These are phyloP conservation scores for Silene uniflora DNA, from an alignment of 148 eudicot genomes.

Conservation along the genomic window DNA sequence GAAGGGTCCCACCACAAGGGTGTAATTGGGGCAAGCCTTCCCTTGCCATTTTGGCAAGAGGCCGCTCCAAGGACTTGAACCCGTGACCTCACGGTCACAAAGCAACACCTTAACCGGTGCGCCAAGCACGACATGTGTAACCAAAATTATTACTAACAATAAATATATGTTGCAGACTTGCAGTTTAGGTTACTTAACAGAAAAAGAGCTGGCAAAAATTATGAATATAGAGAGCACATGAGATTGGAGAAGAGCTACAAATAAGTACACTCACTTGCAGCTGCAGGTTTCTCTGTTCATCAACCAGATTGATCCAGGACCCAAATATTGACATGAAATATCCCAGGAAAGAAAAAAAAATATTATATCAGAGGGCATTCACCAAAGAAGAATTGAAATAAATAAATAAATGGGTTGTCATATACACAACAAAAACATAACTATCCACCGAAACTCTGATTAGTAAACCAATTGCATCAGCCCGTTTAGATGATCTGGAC, in stretches of 20 bases:
- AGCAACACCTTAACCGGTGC: too few species aligned
- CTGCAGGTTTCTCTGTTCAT: conserved; percentile 89
- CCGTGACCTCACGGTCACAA: too few species aligned
- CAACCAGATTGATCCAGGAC: conserved; percentile 34
- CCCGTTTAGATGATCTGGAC: neutral
- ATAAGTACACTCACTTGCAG: conserved; percentile 61
- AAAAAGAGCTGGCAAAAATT: neutral
- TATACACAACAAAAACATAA: neutral
- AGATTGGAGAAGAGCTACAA: neutral
- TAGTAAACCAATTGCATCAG: neutral
- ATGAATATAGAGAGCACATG: neutral
- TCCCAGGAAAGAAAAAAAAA: conserved; percentile 10
- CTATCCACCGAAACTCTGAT: neutral
- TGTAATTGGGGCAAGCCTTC: too few species aligned
- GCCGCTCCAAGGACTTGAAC: too few species aligned
- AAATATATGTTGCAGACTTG: neutral
- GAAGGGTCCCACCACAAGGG: too few species aligned
- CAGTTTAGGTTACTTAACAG: neutral
- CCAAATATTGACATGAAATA: conserved; percentile 29
- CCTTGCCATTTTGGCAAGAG: too few species aligned
- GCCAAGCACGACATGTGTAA: too few species aligned
- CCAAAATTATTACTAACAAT: neutral
- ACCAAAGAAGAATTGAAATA: conserved; percentile 8
- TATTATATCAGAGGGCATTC: conserved; percentile 21
- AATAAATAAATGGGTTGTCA: too few species aligned